Evolutionary conservation across 2,329 filamentous ascomycete genomes (phyloP).

Genomic region (Lecanicillium sp.): DNA sequence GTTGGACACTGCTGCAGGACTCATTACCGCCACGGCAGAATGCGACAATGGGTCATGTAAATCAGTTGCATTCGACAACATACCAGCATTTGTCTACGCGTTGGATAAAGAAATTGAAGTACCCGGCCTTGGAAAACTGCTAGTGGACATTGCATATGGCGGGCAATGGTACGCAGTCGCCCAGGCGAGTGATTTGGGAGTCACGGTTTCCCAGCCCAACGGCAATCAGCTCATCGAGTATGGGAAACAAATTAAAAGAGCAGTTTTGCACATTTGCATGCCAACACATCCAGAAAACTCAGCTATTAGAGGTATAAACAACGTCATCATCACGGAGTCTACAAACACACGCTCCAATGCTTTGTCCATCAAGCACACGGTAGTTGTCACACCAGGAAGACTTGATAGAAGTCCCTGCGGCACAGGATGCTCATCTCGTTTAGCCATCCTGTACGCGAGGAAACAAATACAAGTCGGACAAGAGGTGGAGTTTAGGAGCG

Average conservation of each 20-base stretch:
- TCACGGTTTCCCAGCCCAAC: conserved; percentile 22
- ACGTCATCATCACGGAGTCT: conserved; percentile 27
- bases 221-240: conserved; percentile 28
- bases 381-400: conserved; percentile 34
- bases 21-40: conserved; percentile 30
- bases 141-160: conserved; percentile 35
- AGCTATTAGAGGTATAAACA: conserved; percentile 29
- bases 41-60: conserved; percentile 34
- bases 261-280: conserved; percentile 22
- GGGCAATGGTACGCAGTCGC: conserved; percentile 36
- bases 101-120: conserved; percentile 30
- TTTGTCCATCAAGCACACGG: conserved; percentile 27
- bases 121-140: conserved; percentile 28
- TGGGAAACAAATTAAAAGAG: conserved; percentile 31
- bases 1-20: conserved; percentile 35
- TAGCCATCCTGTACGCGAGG: conserved; percentile 33
- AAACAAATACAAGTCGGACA: conserved; percentile 27
- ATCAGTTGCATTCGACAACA: conserved; percentile 34
- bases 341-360: conserved; percentile 13
- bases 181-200: conserved; percentile 25
- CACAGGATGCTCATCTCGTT: conserved; percentile 32
- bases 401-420: conserved; percentile 38
- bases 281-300: conserved; percentile 36
- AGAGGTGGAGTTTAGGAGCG: conserved; percentile 27
- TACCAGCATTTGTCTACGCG: conserved; percentile 31